Base-by-base conservation (phyloP, 164 flowering plant species). In the Chimonanthus praecox region DNA sequence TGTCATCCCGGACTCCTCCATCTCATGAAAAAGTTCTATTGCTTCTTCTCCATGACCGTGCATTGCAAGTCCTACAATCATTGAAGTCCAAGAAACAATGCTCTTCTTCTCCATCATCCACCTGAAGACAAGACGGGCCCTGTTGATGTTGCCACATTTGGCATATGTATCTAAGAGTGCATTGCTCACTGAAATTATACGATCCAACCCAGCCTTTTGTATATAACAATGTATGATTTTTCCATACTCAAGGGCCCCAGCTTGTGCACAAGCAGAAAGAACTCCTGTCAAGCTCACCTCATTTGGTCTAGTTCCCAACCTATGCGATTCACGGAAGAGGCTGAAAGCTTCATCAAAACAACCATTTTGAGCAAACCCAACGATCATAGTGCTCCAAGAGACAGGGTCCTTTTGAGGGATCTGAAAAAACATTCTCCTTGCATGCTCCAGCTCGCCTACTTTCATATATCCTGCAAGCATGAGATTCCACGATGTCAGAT, bases 311-410 rank as follows among this genome's bases (percentile, higher is more conserved):
- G 80, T 67, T 11, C 88, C 89, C 16, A 49, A 16, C 47, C 77
- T 47, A 44, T n/a, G 77, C 76, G 81, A 62, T 74, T 86, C 87
- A 71, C 83, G 78, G 72, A 84, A 90, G 73, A 60, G 77, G 0
- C 65, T 72, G 78, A 87, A 85, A 60, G 93, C 87, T 72, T 85
- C 87, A 62, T 85, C 83, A 45, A 84, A 82, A 69, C 73, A 72
- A 44, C 92, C 88, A 78, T 75, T 78, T 6, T 86, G 88, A 46
- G 84, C 75, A 72, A 85, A 81, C 77, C 96, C 96, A 72, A 76
- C 81, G 77, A 90, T 85, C 89, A 89, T 85, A n/a, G 87, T 89
- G 75, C 87, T 89, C 91, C 92, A 89, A 47, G 95, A 89, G 15
- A 89, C 85, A 47, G 76, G 81, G 71, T 87, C 91, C 69, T 80